phyloP scores from a whole-genome alignment of 495 filamentous ascomycete genomes.

The Aspergillus baeticus region DNA sequence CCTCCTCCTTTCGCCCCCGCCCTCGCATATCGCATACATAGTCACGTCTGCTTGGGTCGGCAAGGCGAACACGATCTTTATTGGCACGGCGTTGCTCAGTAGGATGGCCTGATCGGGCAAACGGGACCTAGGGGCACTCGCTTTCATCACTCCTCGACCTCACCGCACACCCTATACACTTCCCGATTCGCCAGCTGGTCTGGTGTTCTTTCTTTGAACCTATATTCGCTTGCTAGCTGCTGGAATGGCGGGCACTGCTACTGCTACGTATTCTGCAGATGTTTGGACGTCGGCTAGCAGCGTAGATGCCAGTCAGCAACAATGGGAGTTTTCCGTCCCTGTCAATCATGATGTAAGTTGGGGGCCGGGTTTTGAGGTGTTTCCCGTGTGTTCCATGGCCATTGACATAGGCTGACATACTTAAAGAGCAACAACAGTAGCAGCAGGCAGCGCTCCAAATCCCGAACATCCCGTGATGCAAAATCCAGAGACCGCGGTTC shows the following conservation, averaged over 20 bases:
- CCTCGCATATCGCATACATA: slow-evolving; percentile 17
- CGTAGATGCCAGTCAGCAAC: slow-evolving; percentile 31
- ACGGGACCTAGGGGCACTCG: slow-evolving; percentile 4
- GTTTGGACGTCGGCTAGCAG: slow-evolving; percentile 36
- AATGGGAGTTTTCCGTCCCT: slow-evolving; percentile 51
- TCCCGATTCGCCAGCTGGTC: slow-evolving; percentile 39
- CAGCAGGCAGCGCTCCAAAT: slow-evolving; percentile 29
- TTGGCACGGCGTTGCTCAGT: slow-evolving; percentile 16
- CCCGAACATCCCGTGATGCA: slow-evolving; percentile 39
- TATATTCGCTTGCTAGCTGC: slow-evolving; percentile 13
- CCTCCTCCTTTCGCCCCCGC: slow-evolving; percentile 14
- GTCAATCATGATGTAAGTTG: slow-evolving; percentile 38
- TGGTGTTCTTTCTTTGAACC: slow-evolving; percentile 30
- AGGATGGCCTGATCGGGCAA: slow-evolving; percentile 39
- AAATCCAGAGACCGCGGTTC: slow-evolving; percentile 39
- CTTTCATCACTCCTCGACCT: slow-evolving; percentile 1
- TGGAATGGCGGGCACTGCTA: slow-evolving; percentile 48
- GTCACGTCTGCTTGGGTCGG: slow-evolving; percentile 3
- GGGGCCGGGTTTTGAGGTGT: not conserved
- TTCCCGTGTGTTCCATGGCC: not conserved
- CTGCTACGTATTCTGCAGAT: slow-evolving; percentile 41
- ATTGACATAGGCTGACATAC: slow-evolving; percentile 1
- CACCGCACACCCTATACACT: slow-evolving; percentile 15
- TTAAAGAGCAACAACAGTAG: slow-evolving; percentile 17
- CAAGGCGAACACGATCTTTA: slow-evolving; percentile 12